Percentiles rank a stretch among this genome's conserved stretches.
Evolutionary conservation across 2,329 filamentous ascomycete species (phyloP).

Genomic region (Pyrenophora seminiperda): DNA sequence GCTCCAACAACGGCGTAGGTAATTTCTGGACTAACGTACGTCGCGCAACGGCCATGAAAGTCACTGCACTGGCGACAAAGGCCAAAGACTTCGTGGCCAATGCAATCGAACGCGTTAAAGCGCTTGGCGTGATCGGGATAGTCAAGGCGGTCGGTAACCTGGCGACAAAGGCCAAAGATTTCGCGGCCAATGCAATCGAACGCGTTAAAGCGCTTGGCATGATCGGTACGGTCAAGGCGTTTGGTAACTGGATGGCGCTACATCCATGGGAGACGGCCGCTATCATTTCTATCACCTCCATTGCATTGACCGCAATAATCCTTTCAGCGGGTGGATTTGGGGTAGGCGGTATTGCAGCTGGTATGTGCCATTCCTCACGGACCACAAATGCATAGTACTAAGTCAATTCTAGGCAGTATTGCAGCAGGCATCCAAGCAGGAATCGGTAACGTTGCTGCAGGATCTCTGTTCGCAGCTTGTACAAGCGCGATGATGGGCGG

Average conservation of each 20-base stretch:
- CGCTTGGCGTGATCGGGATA: background rate
- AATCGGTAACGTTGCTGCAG: constrained; percentile 26
- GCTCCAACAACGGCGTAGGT: background rate
- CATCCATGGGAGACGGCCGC: constrained; percentile 10
- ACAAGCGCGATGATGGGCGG: constrained; percentile 37
- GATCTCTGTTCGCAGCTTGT: constrained; percentile 28
- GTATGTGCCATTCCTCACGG: background rate
- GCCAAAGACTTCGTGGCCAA: background rate
- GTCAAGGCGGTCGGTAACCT: too few species aligned
- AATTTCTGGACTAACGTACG: background rate
- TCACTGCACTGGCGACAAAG: background rate
- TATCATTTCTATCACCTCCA: constrained; percentile 8
- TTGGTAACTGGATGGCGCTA: constrained; percentile 2
- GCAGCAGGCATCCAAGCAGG: constrained; percentile 30
- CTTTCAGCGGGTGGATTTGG: constrained; percentile 12
- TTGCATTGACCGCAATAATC: constrained; percentile 1
- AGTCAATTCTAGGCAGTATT: constrained; percentile 20
- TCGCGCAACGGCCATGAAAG: background rate
- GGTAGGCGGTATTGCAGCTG: constrained; percentile 1
- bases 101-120: background rate
- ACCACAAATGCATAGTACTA: background rate
- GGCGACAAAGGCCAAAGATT: background rate
- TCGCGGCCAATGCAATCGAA: background rate
- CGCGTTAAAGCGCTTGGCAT: background rate
- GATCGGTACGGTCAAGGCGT: background rate